Percentiles rank a stretch among this genome's conserved stretches.
These are phyloP conservation scores for Aegilops tauschii DNA, from an alignment of 176 grass and related monocot species.

Conservation along the genomic window DNA sequence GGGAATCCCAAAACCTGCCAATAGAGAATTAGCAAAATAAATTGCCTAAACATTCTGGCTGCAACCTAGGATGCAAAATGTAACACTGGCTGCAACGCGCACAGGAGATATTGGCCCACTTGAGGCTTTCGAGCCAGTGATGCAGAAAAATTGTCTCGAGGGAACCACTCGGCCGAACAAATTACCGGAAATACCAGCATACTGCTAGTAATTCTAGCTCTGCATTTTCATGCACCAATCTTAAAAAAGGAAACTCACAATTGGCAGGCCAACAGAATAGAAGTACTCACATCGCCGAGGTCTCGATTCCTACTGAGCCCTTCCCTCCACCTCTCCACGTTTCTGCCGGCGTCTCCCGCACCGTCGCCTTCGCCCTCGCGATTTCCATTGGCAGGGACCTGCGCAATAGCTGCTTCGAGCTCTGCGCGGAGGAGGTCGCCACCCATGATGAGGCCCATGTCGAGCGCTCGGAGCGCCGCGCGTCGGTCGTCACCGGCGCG, in stretches of 20 bases:
- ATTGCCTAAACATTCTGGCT: background rate
- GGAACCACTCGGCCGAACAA: background rate
- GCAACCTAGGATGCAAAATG: background rate
- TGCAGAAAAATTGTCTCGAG: background rate
- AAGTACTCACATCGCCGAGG: conserved; percentile 56
- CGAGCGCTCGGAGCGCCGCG: conserved; percentile 69
- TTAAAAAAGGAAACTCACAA: background rate
- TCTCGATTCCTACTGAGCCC: conserved; percentile 40
- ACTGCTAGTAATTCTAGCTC: background rate
- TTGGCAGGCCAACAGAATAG: background rate
- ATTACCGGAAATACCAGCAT: background rate
- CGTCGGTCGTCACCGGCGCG: conserved; percentile 29
- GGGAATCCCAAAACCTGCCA: background rate
- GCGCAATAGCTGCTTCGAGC: conserved; percentile 51
- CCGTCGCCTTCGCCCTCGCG: background rate
- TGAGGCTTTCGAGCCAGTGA: background rate
- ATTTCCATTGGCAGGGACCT: conserved; percentile 26
- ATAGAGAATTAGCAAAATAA: background rate
- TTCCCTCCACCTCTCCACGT: conserved; percentile 52
- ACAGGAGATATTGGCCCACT: background rate
- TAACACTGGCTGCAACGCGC: background rate
- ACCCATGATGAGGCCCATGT: conserved; percentile 97
- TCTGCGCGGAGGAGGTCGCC: conserved; percentile 69
- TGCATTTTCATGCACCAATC: conserved; percentile 13
- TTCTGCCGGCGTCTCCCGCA: background rate